These are phyloP conservation scores for Fraxinus dipetala DNA, from an alignment of 305 asterid species.

Conservation along the genomic window DNA sequence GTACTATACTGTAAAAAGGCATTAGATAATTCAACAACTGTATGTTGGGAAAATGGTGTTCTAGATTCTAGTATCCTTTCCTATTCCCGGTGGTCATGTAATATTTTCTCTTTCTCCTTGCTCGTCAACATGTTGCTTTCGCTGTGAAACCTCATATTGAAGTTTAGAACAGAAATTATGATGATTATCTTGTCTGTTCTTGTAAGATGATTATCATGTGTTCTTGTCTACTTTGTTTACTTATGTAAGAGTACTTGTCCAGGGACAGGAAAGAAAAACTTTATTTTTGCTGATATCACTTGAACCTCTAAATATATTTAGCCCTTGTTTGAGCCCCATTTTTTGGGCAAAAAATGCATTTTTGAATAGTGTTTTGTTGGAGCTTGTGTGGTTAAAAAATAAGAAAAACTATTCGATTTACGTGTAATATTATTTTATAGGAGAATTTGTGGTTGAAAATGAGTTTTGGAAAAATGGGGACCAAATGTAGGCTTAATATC, in stretches of 20 bases:
- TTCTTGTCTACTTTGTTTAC: background rate
- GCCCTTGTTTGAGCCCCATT: no score
- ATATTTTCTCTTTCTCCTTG: background rate
- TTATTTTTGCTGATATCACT: background rate
- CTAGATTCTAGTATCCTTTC: background rate
- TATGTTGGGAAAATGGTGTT: slow-evolving; percentile 34
- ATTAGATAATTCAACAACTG: slow-evolving; percentile 65
- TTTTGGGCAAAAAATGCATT: no score
- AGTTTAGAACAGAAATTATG: background rate
- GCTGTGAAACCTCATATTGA: background rate
- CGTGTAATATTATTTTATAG: no score
- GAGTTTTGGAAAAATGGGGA: no score
- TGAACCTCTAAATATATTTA: background rate
- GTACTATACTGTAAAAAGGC: slow-evolving; percentile 77
- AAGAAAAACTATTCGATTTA: no score
- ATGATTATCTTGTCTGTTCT: background rate
- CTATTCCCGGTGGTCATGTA: background rate
- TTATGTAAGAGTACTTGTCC: background rate
- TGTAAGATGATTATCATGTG: background rate
- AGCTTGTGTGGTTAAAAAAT: no score
- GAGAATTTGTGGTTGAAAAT: no score
- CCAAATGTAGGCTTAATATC: background rate
- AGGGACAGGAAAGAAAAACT: background rate
- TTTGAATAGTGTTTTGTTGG: no score
- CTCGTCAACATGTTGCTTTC: background rate